Base-by-base conservation (phyloP, 2,329 filamentous ascomycete genomes). In the Sporothrix brunneoviolacea region DNA sequence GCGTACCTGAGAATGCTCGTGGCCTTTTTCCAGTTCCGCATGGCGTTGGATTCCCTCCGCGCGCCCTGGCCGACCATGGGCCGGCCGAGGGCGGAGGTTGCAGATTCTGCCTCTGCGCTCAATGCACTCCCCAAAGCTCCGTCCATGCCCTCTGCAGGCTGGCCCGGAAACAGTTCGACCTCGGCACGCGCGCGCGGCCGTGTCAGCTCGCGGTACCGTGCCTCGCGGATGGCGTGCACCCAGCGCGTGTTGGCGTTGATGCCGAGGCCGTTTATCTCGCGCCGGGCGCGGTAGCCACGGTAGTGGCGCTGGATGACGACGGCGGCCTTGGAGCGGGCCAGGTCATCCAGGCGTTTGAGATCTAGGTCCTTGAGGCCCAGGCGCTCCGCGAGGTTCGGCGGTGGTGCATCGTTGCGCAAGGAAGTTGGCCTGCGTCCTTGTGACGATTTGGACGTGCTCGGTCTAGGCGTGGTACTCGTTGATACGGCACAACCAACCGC, bases 11-110 rank as follows among this genome's bases (percentile, higher is more conserved):
- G 85, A 37, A 93, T 83, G 16, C 78, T 73, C 16, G 83, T 81
- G 0, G 79, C 82, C 56, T 86, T 86, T 59, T 82, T 83, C 90
- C 90, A 95, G 52, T 88, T 85, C 50, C 78, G 71, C 36, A 79
- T 75, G 13, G 86, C 85, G 8, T 64, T 61, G 8, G 60, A 63
- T 55, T 36, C 60, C 55, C 37, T 52, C 13, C 48, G 51, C 19
- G 50, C 35, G 8, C 33, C 16, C 3, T 36, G 30, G 1, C 22
- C 42, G 24, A 19, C 4, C 24, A 19, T 3, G 24, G 45, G 9
- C 13, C 13, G 35, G n/a, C 35, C 37, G 5, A 19, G n/a, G 6
- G 21, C 15, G 9, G 36, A 38, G 9, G n/a, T 7, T 7, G 36
- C 36, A 60, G 13, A 54, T 27, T 19, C 24, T 8, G 6, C 13